Conservation (phyloP, 345 rosid genomes). For the Dipteronia sinensis region DNA sequence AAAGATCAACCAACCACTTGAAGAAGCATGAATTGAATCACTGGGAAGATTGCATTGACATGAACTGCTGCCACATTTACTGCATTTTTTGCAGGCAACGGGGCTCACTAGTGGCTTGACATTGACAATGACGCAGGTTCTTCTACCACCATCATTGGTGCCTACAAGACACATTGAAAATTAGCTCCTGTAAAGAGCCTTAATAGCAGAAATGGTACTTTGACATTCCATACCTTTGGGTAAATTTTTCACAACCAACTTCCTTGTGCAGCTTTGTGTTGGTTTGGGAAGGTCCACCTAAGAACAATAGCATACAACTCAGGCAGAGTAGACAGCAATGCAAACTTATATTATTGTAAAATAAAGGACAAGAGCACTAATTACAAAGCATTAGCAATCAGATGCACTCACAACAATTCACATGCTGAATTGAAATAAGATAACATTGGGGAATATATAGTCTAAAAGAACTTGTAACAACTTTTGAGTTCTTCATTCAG, state of each 20-base stretch:
- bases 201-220: constrained; percentile 40
- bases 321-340: not conserved
- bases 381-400: not conserved
- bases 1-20: constrained; percentile 35
- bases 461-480: not conserved
- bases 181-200: constrained; percentile 33
- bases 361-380: not conserved
- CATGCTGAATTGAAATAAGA: not conserved
- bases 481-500: not conserved
- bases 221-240: constrained; percentile 61
- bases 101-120: constrained; percentile 33
- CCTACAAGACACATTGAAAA: constrained; percentile 28
- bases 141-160: constrained; percentile 26
- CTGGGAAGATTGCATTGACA: constrained; percentile 42
- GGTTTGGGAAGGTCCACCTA: constrained; percentile 47
- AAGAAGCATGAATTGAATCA: constrained; percentile 35
- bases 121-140: constrained; percentile 29
- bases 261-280: constrained; percentile 28
- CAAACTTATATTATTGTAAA: not conserved
- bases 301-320: constrained; percentile 1
- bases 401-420: not conserved
- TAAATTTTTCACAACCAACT: constrained; percentile 26
- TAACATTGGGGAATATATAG: not conserved
- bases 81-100: constrained; percentile 37
- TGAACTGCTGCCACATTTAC: constrained; percentile 35